Base-by-base conservation (phyloP, 768 basidiomycete species). In the Termitomyces heimii region DNA sequence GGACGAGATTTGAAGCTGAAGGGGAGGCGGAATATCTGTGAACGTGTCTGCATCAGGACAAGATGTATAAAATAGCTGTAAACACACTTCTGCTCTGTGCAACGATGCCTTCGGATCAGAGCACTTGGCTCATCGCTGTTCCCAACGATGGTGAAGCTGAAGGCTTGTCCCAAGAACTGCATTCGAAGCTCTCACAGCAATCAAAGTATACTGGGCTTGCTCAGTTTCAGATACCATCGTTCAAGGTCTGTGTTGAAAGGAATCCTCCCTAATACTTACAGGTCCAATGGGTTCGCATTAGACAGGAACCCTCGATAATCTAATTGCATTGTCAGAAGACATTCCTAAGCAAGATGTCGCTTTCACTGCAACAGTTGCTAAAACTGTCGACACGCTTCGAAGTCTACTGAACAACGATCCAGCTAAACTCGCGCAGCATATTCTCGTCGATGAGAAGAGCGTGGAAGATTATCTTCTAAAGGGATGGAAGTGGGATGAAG, bases 231-330 rank as follows among this genome's bases (percentile, higher is more conserved):
- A 84, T 96, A 50, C 94, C 94, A 26, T 79, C 86, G 37, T 92
- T 98, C 82, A 98, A 97, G 89, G 95, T 94, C 62, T 57, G 74
- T 57, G 74, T 65, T 45, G 31, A 37, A 48, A 52, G 50, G 32
- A 54, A 34, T 49, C 39, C 48, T 49, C 39, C 48, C n/a, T 28
- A 22, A 50, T 51, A 32, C 35, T 34, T 42, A 34, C 50, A 55
- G 43, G 42, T 54, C 57, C 55, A 61, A 54, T 52, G 13, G 55
- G 45, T 39, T 29, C 43, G 20, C 55, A 63, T 63, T 68, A 94
- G 97, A 92, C 94, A 59, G 97, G 95, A 53, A 99, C 96, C 2
- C 84, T 99, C 47, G 94, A 96, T 62, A 79, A 84, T 20, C 83
- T 99, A 54, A 83, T 99, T 58, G 80, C 84, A 2, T 81, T 98